Evolutionary conservation across 176 grass and related monocot genomes (phyloP).

Genomic region (Carex pumila): DNA sequence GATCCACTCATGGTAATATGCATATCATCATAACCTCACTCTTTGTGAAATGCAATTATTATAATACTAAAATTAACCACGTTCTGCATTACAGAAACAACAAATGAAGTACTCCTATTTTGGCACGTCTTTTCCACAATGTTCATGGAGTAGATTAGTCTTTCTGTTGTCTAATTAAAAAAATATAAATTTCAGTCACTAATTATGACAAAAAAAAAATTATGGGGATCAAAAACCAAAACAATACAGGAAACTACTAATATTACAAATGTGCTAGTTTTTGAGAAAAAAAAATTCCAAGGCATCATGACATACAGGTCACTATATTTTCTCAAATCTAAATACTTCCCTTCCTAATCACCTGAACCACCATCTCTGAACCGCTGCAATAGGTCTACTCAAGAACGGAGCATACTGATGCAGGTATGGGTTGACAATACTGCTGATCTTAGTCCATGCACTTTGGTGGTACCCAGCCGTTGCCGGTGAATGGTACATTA

Average conservation of each 20-base stretch:
- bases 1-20: too few species aligned
- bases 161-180: background rate
- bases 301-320: background rate
- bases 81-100: background rate
- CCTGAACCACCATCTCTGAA: conserved; percentile 98
- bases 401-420: conserved; percentile 56
- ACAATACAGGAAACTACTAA: background rate
- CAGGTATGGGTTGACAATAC: conserved; percentile 62
- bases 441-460: conserved; percentile 76
- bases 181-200: background rate
- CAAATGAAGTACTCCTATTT: background rate
- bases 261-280: background rate
- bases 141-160: background rate
- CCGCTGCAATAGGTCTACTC: conserved; percentile 58
- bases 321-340: background rate
- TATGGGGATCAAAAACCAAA: background rate
- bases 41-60: background rate
- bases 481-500: conserved; percentile 88
- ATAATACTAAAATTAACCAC: background rate
- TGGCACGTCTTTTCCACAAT: background rate
- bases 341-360: conserved; percentile 30
- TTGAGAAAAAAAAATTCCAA: background rate
- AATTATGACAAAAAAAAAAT: conserved; percentile 1
- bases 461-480: conserved; percentile 70
- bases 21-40: too few species aligned